phyloP scores from a whole-genome alignment of 169 alveolate genomes.

The Babesia ovis region DNA sequence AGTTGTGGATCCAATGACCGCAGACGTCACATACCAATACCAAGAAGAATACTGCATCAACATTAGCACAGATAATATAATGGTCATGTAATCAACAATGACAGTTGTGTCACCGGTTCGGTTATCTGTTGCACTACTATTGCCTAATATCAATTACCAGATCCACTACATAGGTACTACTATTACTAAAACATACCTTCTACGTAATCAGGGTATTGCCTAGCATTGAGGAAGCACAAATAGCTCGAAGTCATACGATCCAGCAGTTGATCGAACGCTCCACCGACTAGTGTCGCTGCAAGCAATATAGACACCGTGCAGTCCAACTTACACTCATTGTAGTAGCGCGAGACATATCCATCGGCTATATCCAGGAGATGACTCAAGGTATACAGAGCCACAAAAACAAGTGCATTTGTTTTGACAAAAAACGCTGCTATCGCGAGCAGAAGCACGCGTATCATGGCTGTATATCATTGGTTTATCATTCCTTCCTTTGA shows the following conservation, averaged over 20 bases:
- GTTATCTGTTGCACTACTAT: no score
- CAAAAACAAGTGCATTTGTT: constrained; percentile 23
- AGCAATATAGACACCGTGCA: not conserved
- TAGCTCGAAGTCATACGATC: constrained; percentile 61
- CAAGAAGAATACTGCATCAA: constrained; percentile 34
- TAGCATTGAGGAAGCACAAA: constrained; percentile 38
- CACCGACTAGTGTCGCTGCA: constrained; percentile 63
- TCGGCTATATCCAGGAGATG: constrained; percentile 52
- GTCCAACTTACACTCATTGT: constrained; percentile 42
- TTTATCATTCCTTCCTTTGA: not conserved
- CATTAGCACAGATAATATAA: not conserved
- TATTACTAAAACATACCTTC: constrained; percentile 29
- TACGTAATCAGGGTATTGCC: constrained; percentile 42
- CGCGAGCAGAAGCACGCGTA: constrained; percentile 30
- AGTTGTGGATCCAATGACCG: constrained; percentile 70
- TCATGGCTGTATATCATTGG: constrained; percentile 26
- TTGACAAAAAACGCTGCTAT: constrained; percentile 8
- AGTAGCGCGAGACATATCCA: constrained; percentile 60
- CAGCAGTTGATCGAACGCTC: constrained; percentile 46
- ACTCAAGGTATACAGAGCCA: constrained; percentile 33
- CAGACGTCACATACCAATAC: constrained; percentile 38
- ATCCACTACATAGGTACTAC: no score
- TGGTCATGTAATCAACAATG: no score
- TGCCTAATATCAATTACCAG: no score
- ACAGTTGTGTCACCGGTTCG: no score